Conservation (phyloP, 306 rosid genomes). For the Lotus japonicus region DNA sequence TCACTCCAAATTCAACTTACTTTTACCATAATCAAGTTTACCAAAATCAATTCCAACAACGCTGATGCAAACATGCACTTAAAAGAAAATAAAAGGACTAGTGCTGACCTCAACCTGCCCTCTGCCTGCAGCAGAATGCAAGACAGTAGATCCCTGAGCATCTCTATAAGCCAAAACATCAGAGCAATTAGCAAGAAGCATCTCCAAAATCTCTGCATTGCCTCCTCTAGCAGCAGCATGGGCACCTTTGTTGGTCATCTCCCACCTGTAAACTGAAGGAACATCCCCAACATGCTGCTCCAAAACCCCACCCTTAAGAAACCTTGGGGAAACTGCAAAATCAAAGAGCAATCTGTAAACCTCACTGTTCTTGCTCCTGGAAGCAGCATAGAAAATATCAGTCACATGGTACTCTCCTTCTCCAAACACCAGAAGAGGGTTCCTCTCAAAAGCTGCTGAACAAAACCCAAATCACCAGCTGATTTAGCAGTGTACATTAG, state of each 20-base stretch:
- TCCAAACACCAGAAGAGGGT: constrained; percentile 16
- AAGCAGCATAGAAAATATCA: constrained; percentile 22
- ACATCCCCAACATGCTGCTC: constrained; percentile 54
- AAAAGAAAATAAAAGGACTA: background rate
- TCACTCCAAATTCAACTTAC: too few species aligned
- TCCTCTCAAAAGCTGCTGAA: constrained; percentile 16
- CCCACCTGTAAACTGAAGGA: constrained; percentile 69
- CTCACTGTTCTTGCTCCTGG: constrained; percentile 16
- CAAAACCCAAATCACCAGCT: constrained; percentile 63
- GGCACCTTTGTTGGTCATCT: constrained; percentile 66
- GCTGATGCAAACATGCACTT: background rate
- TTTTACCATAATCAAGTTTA: too few species aligned
- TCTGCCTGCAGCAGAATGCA: constrained; percentile 81
- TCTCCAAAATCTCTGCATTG: constrained; percentile 49
- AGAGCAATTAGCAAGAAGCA: constrained; percentile 48
- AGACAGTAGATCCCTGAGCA: constrained; percentile 61
- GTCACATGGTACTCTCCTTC: constrained; percentile 25
- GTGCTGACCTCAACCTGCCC: constrained; percentile 67
- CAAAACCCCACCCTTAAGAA: constrained; percentile 41
- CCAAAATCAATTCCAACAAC: background rate
- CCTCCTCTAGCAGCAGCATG: constrained; percentile 88
- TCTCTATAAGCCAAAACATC: constrained; percentile 77
- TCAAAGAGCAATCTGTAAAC: constrained; percentile 24
- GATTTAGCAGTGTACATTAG: constrained; percentile 89
- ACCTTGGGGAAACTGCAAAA: constrained; percentile 62